Evolutionary conservation across 345 rosid genomes (phyloP).

Genomic region (Mercurialis annua): DNA sequence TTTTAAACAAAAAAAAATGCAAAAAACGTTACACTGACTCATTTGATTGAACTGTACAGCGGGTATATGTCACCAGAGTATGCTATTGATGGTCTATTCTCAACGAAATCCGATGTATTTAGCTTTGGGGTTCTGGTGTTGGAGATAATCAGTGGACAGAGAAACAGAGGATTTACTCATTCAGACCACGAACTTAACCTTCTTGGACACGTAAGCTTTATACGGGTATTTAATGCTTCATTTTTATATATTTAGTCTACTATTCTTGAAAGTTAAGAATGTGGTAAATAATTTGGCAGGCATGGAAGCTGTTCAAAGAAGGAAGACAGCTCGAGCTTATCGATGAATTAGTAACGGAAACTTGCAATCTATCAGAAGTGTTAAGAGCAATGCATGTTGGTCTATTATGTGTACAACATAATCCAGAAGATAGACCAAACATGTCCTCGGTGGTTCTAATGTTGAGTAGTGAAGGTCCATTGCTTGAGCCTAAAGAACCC

Average conservation of each 20-base stretch:
- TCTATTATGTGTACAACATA: slow-evolving; percentile 42
- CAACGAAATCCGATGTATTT: slow-evolving; percentile 13
- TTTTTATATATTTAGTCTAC: neutral
- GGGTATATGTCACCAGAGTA: slow-evolving; percentile 22
- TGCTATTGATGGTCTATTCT: neutral
- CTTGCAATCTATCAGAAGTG: slow-evolving; percentile 2
- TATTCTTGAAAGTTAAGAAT: neutral
- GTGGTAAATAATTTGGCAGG: neutral
- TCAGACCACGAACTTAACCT: slow-evolving; percentile 10
- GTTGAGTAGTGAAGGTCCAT: slow-evolving; percentile 35
- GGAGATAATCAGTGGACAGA: slow-evolving; percentile 14
- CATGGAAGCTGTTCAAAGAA: slow-evolving; percentile 32
- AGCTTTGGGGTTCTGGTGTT: slow-evolving; percentile 17
- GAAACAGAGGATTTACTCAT: slow-evolving; percentile 12
- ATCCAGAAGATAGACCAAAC: slow-evolving; percentile 41
- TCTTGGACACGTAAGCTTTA: slow-evolving; percentile 16
- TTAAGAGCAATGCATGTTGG: slow-evolving; percentile 37
- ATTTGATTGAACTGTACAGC: neutral
- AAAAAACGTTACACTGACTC: neutral
- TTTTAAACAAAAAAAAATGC: too few species aligned
- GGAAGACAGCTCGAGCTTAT: slow-evolving; percentile 22
- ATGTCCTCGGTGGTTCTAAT: slow-evolving; percentile 43
- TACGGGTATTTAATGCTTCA: neutral
- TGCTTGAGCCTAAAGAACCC: slow-evolving; percentile 40
- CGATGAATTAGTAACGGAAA: slow-evolving; percentile 16